Base-by-base conservation (phyloP, 768 basidiomycete genomes). In the Boletus speciosus region DNA sequence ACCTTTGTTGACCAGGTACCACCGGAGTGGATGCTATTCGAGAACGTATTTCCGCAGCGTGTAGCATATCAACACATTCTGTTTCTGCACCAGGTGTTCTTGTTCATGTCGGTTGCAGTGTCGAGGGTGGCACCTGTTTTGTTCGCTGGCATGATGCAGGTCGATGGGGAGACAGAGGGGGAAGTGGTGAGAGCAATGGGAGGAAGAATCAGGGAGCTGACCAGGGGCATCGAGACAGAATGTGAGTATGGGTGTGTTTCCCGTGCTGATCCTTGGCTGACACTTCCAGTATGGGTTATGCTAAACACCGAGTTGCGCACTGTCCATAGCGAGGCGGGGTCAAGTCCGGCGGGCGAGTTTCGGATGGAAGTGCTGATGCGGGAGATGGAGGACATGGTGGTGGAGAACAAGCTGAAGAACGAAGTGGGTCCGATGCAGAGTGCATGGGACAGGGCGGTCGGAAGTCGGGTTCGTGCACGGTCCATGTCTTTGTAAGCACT, bases 41-140 rank as follows among this genome's bases (percentile, higher is more conserved):
- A 71, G 40, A 49, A 59, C 29, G 21, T 80, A 37, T 86, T 89
- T 71, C 90, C 89, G 0, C 71, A 74, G 6, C 80, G 88, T 12
- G 80, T 88, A 1, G 78, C 81, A 1, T 87, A 85, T 66, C 90
- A 94, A 64, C 88, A 93, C 69, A 78, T 90, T 55, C 72, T 81
- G 36, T 81, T 92, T 68, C 74, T 93, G 37, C 91, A 90, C 62
- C 84, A 90, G 57, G 64, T 89, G 27, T 92, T 90, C 69, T 71
- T 90, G 61, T 85, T 89, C 66, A 63, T 86, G 52, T 88, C 82
- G 31, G 78, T 91, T 37, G 90, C 88, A 0, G 76, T 92, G 10
- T 81, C 80, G 15, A 76, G 85, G 19, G 82, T 93, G 6, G 81
- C 81, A 0, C 91, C 91, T 0, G 80, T 81, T 31, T 73, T 93